Conservation (phyloP, 495 filamentous ascomycete genomes). For the Umbilicaria muhlenbergii region DNA sequence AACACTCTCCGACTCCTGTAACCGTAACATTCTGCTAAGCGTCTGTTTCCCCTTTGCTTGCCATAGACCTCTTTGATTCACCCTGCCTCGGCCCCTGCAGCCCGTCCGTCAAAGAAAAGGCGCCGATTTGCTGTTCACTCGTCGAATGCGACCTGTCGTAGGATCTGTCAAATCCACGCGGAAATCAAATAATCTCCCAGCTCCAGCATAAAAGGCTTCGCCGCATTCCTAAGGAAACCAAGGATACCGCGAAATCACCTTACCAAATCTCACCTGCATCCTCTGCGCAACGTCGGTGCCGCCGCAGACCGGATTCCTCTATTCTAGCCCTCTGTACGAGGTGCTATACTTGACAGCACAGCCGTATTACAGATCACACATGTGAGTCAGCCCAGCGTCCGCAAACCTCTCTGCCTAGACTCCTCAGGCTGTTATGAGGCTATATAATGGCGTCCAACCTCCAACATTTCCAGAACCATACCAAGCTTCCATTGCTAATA, state of each 20-base stretch:
- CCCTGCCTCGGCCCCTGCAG: too few species aligned
- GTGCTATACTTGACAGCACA: conserved; percentile 1
- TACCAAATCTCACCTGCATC: conserved; percentile 4
- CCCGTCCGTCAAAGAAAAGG: too few species aligned
- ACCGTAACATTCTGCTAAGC: too few species aligned
- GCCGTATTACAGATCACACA: conserved; percentile 4
- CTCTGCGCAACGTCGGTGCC: conserved; percentile 4
- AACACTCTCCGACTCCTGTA: too few species aligned
- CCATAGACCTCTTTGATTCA: too few species aligned
- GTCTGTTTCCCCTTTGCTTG: too few species aligned
- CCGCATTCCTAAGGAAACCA: conserved; percentile 10
- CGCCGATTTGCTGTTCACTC: too few species aligned
- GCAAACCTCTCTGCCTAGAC: not conserved
- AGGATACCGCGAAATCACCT: not conserved
- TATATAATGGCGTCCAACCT: conserved; percentile 3
- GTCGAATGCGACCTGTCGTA: too few species aligned
- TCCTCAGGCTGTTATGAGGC: conserved; percentile 6
- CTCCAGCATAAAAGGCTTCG: conserved; percentile 1
- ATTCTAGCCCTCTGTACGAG: conserved; percentile 10
- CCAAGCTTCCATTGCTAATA: conserved; percentile 6
- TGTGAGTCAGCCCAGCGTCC: conserved; percentile 12
- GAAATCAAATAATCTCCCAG: too few species aligned
- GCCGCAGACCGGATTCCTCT: not conserved
- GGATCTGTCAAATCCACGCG: too few species aligned
- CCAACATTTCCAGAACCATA: too few species aligned